Evolutionary conservation across 257 asterid species (phyloP), one percentile per base, ranked within the genome.

Genomic region (Solanum appendiculatum): DNA sequence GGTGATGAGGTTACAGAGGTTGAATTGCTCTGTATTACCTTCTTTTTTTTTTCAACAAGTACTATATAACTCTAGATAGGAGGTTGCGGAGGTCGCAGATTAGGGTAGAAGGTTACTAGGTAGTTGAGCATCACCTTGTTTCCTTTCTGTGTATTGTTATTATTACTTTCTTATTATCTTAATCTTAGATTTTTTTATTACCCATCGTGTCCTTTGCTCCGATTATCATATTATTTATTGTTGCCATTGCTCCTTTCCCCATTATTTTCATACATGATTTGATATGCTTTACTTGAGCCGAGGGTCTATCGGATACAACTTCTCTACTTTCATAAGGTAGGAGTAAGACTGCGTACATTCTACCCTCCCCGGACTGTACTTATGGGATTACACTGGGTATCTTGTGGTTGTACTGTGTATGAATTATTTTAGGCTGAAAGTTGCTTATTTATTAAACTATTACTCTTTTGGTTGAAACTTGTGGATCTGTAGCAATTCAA

Each of bases 61-160:
- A n/a, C n/a, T n/a, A n/a, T n/a, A n/a, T n/a, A n/a, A n/a, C 1
- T 20, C 27, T 58, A 58, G 27, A 20, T 58, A 58, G 68, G 25
- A 31, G 25, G n/a, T 0, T 33, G 1, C 2, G 4, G 74, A 31
- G 23, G 0, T 29, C 0, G n/a, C 0, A 12, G 25, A 31, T 69
- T 31, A 31, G 77, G 77, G 80, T 18, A 34, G 27, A 70, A 31
- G 44, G 1, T 0, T 18, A 72, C 25, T 16, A 4, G 16, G 80
- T 0, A 3, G 7, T 10, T 0, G 46, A 34, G 14, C 1, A 9
- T 70, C 2, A 10, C 21, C 10, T 66, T 25, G 0, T 29, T 66
- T 66, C 36, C 0, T 1, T 68, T 31, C n/a, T 29, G 0, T 13
- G 75, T 68, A 68, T 6, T 68, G 6, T 14, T 13, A 68, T 0